Evolutionary conservation across 331 rosid genomes (phyloP), one percentile per base, ranked within the genome.

Genomic region (Spiraea crenata): DNA sequence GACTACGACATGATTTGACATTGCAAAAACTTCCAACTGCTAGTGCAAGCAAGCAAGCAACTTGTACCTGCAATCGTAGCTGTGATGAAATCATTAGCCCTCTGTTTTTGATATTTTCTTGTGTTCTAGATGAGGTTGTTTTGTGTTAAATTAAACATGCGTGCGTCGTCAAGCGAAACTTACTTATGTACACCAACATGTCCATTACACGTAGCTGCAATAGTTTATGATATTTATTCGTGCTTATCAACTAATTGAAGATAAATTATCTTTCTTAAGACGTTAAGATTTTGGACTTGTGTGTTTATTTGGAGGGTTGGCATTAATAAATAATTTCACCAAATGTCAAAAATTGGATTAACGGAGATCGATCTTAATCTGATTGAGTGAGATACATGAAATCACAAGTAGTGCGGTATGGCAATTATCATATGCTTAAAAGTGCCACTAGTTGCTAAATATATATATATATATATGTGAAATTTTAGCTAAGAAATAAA

Each of bases 101-200:
- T 35, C 42, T 1, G 31, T 57, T 5, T 12, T 57, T 13, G 63
- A 57, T 14, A 14, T 9, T 4, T 57, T 57, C 63, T 57, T 35
- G 15, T 34, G 63, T 57, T 57, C 63, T 25, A 25, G 42, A 57
- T 12, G 19, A 49, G 54, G 44, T 57, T 57, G 63, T 57, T 57
- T 6, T 3, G 9, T 42, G 7, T 42, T 6, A 42, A 42, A 42
- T 42, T 13, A 31, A 25, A 56, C 37, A 0, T 56, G 39, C 13
- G 3, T 5, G 16, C 39, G 7, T 20, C 49, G 31, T 25, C 31
- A 45, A 54, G 58, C n/a, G 58, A 19, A 19, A 54, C 3, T 54
- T 19, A 25, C 31, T 1, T 25, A 25, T 25, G 31, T 25, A 25
- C 31, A 25, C 31, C 1, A 25, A 25, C 31, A 25, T 25, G 31